phyloP scores from a whole-genome alignment of 164 flowering plant species.

The Akebia trifoliata region DNA sequence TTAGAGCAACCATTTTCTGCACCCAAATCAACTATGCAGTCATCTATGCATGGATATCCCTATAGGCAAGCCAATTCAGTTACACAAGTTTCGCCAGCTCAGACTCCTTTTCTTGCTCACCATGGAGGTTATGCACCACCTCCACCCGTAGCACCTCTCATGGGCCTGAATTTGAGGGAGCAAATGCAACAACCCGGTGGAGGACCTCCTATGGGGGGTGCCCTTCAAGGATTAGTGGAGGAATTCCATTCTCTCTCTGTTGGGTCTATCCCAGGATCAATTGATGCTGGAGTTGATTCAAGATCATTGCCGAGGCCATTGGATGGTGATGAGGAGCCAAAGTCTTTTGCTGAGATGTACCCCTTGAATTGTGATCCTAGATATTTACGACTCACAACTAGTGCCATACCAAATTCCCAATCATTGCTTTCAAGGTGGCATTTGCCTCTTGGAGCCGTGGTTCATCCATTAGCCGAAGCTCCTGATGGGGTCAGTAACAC shows the following conservation, averaged over 20 bases:
- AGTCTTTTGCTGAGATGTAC: slow-evolving; percentile 40
- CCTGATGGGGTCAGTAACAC: slow-evolving; percentile 82
- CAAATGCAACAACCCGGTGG: slow-evolving; percentile 40
- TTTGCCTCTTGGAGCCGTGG: slow-evolving; percentile 93
- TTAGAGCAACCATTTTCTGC: slow-evolving; percentile 30
- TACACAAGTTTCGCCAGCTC: slow-evolving; percentile 37
- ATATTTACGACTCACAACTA: slow-evolving; percentile 75
- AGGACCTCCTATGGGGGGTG: slow-evolving; percentile 52
- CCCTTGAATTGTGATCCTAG: slow-evolving; percentile 75
- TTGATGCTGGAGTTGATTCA: slow-evolving; percentile 68
- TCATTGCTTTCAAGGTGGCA: slow-evolving; percentile 94
- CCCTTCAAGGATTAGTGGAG: slow-evolving; percentile 64
- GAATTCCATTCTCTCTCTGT: slow-evolving; percentile 76
- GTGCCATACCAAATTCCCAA: slow-evolving; percentile 79
- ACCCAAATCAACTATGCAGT: slow-evolving; percentile 30
- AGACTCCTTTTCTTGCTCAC: slow-evolving; percentile 36
- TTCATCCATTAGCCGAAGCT: slow-evolving; percentile 92
- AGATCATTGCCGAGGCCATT: slow-evolving; percentile 82
- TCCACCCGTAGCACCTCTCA: slow-evolving; percentile 31
- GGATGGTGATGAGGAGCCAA: slow-evolving; percentile 80
- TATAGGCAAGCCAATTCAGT: slow-evolving; percentile 35
- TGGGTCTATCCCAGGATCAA: slow-evolving; percentile 75
- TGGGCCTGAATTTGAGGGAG: slow-evolving; percentile 39
- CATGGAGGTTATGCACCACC: slow-evolving; percentile 54
- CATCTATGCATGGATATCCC: slow-evolving; percentile 52